These are phyloP conservation scores for Pythium apleroticum DNA, from an alignment of 352 stramenopile species.

Conservation along the genomic window DNA sequence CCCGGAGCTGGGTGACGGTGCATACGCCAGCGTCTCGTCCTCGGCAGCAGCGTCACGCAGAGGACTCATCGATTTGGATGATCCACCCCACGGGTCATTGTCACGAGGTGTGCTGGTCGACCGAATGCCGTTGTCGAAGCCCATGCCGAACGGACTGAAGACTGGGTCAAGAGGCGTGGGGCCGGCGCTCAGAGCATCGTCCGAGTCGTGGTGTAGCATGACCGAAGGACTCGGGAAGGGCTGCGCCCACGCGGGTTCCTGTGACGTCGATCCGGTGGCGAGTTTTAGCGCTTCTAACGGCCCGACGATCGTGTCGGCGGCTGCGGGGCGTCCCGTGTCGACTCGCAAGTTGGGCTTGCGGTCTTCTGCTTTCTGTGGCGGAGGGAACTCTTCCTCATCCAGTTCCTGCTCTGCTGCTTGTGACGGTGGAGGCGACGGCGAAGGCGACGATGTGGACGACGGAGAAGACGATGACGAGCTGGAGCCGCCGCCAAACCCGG, in stretches of 20 bases:
- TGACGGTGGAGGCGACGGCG: slow-evolving; percentile 1
- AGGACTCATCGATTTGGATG: slow-evolving; percentile 18
- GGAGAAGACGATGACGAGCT: slow-evolving; percentile 11
- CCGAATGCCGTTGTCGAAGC: slow-evolving; percentile 67
- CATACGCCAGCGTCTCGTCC: slow-evolving; percentile 4
- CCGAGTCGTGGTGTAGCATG: slow-evolving; percentile 30
- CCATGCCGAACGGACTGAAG: slow-evolving; percentile 75
- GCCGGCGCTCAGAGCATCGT: slow-evolving; percentile 32
- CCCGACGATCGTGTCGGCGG: slow-evolving; percentile 38
- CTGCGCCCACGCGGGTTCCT: slow-evolving; percentile 67
- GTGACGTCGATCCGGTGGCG: slow-evolving; percentile 52
- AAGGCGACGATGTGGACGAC: slow-evolving; percentile 7
- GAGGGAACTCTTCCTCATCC: slow-evolving; percentile 8
- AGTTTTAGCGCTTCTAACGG: slow-evolving; percentile 74
- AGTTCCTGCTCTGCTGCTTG: background rate
- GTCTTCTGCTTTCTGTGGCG: slow-evolving; percentile 16
- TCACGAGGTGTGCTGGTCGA: slow-evolving; percentile 14
- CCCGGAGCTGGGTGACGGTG: slow-evolving; percentile 2
- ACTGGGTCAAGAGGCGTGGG: slow-evolving; percentile 29
- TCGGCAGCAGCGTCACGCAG: background rate
- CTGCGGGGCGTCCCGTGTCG: slow-evolving; percentile 31
- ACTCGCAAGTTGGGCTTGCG: slow-evolving; percentile 49
- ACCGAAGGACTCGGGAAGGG: slow-evolving; percentile 59
- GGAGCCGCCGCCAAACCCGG: slow-evolving; percentile 18
- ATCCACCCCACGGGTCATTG: slow-evolving; percentile 20